Base-by-base conservation (phyloP, 1,284 basidiomycete species). In the Cryptococcus sp. region DNA sequence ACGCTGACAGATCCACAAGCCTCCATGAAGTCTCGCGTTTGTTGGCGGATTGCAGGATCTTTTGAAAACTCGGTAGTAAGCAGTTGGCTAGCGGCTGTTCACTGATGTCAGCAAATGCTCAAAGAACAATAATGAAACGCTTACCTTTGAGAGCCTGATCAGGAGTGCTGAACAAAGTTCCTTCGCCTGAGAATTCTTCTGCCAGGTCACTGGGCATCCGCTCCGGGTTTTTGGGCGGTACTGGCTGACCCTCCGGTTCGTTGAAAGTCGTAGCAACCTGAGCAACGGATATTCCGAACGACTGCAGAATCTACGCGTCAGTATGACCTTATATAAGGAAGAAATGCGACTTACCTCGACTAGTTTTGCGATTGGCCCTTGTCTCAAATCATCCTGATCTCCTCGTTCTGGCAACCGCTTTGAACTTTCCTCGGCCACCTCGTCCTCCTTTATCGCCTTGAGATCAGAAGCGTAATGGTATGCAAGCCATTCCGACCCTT, bases 11-110 rank as follows among this genome's bases (percentile, higher is more conserved):
- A 81, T 5, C 90, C 94, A 63, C 88, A 85, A 8, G 83, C 81
- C 70, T 86, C 88, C 82, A 95, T 94, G 27, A 86, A 78, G 53
- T 87, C 83, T 53, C 95, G 86, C 44, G 93, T 87, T 63, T 88
- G 84, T 64, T 88, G 87, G 55, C 92, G 85, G 47, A 99, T 84
- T 19, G 93, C 81, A 10, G 95, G 96, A 74, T 99, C 94, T 70
- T 90, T 93, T 23, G 92, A 90, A 20, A 99, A 84, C 77, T 99
- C 96, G 1, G 89, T 91, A 13, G 89, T 85, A 41, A 98, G 80
- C 61, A 99, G 88, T 82, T 90, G 85, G 57, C 91, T 87, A 8
- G 94, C 76, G 35, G 71, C 77, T 68, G 47, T 3, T 17, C 23
- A 39, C 20, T 19, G 16, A 49, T 56, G 17, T 38, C 27, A 45